A percentile compares a stretch with the other conserved stretches of the same genome.
Conservation (phyloP, 2,329 filamentous ascomycete genomes). For the Trichoderma sp. region DNA sequence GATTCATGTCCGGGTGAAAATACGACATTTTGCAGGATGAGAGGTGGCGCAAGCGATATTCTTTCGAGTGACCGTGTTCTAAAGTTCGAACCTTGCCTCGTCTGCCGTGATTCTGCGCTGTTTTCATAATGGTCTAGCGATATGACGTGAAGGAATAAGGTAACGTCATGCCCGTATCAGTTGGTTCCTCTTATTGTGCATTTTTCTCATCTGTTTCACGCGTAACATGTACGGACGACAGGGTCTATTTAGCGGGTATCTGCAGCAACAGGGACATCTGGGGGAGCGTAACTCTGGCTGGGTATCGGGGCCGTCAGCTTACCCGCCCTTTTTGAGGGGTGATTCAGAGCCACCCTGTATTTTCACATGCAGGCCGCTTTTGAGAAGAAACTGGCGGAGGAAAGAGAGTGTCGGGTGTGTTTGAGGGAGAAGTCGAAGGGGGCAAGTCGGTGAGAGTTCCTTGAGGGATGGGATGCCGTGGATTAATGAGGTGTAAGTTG, state of each 20-base stretch:
- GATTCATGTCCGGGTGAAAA: constrained; percentile 11
- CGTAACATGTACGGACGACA: neutral
- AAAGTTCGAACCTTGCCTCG: neutral
- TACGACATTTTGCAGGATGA: constrained; percentile 1
- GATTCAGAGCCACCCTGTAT: neutral
- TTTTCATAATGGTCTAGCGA: neutral
- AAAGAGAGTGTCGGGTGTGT: no score
- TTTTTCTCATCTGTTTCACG: neutral
- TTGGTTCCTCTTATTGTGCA: neutral
- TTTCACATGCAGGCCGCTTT: neutral
- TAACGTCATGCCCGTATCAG: neutral
- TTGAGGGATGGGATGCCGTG: neutral
- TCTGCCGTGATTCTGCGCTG: no score
- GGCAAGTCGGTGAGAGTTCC: neutral
- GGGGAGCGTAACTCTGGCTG: neutral
- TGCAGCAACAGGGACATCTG: neutral
- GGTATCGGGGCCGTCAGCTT: constrained; percentile 18
- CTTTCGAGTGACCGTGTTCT: neutral
- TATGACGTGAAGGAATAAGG: constrained; percentile 15
- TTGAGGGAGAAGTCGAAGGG: no score
- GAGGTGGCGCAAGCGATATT: constrained; percentile 1
- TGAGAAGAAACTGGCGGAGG: neutral
- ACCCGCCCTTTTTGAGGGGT: neutral
- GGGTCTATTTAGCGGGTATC: no score
- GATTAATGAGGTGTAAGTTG: no score